These are phyloP conservation scores for Giardia muris DNA, from an alignment of 208 protist species.

Conservation along the genomic window DNA sequence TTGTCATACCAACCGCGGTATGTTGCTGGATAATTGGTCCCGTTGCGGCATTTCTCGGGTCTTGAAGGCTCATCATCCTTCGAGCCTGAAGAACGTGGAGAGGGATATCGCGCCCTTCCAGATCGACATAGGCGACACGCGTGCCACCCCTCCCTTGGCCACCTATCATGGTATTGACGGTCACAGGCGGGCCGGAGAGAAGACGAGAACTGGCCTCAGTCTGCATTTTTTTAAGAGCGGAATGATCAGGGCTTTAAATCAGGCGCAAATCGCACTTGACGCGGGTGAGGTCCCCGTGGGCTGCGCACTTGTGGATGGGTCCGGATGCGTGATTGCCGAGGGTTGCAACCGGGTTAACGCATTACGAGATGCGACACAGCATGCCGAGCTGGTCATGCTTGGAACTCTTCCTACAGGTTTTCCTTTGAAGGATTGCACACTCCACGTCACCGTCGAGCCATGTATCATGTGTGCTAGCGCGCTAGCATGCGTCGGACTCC, in stretches of 20 bases:
- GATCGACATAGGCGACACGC: too few relatives aligned
- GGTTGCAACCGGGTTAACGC: neutral
- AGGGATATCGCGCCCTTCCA: too few relatives aligned
- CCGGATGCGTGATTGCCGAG: neutral
- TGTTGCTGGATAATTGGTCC: too few relatives aligned
- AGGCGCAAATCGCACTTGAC: slow-evolving; percentile 18
- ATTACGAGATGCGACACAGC: neutral
- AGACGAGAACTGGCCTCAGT: too few relatives aligned
- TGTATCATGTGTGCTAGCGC: slow-evolving; percentile 78
- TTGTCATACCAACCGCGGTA: too few relatives aligned
- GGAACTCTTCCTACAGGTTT: neutral
- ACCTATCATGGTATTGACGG: too few relatives aligned
- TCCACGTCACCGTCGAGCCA: slow-evolving; percentile 78
- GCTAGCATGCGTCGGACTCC: slow-evolving; percentile 55
- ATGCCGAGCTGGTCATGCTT: neutral
- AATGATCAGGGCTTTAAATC: slow-evolving; percentile 26
- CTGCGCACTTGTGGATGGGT: slow-evolving; percentile 62
- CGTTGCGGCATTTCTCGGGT: too few relatives aligned
- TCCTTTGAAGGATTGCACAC: slow-evolving; percentile 44
- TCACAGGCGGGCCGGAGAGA: too few relatives aligned
- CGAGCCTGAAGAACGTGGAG: too few relatives aligned
- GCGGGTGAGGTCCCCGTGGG: slow-evolving; percentile 71
- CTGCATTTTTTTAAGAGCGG: too few relatives aligned
- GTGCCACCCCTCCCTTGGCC: too few relatives aligned
- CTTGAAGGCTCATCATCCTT: too few relatives aligned